A percentile compares a stretch with the other conserved stretches of the same genome.
Evolutionary conservation across 1,284 basidiomycete genomes (phyloP).

Genomic region (Coniferiporia sulphurascens): DNA sequence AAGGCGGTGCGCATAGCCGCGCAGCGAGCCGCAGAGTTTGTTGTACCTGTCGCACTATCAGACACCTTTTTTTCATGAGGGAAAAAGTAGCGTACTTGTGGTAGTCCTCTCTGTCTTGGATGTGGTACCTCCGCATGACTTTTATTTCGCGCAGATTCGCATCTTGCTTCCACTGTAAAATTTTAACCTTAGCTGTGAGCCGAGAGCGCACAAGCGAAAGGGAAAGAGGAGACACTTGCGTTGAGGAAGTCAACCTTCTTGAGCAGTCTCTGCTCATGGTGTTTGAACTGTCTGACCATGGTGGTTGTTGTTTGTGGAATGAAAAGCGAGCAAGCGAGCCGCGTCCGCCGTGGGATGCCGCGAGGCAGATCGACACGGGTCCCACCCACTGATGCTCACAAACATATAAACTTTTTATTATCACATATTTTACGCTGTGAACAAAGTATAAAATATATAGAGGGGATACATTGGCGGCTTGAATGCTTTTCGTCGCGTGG

Average conservation of each 20-base stretch:
- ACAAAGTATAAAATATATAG: too few relatives aligned
- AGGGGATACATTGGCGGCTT: too few relatives aligned
- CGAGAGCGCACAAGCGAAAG: neutral
- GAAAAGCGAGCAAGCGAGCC: neutral
- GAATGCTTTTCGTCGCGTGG: too few relatives aligned
- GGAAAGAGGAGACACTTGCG: slow-evolving; percentile 42
- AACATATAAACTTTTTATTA: too few relatives aligned
- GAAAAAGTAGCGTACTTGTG: slow-evolving; percentile 59
- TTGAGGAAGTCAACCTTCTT: slow-evolving; percentile 94
- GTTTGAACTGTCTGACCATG: slow-evolving; percentile 88
- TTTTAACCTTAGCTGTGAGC: slow-evolving; percentile 4
- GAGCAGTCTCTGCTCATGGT: slow-evolving; percentile 90
- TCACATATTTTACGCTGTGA: too few relatives aligned
- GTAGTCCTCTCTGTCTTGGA: slow-evolving; percentile 94
- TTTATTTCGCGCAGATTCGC: slow-evolving; percentile 88
- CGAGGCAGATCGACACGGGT: neutral
- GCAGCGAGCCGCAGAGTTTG: slow-evolving; percentile 86
- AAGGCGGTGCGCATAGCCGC: slow-evolving; percentile 83
- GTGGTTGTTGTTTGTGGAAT: slow-evolving; percentile 14
- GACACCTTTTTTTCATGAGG: too few relatives aligned
- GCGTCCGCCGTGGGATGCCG: neutral
- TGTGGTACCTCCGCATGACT: slow-evolving; percentile 94
- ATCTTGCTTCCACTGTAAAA: slow-evolving; percentile 91
- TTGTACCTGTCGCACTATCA: slow-evolving; percentile 67
- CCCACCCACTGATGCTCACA: too few relatives aligned